phyloP scores from a whole-genome alignment of 257 asterid species.

The Plectranthus barbatus region DNA sequence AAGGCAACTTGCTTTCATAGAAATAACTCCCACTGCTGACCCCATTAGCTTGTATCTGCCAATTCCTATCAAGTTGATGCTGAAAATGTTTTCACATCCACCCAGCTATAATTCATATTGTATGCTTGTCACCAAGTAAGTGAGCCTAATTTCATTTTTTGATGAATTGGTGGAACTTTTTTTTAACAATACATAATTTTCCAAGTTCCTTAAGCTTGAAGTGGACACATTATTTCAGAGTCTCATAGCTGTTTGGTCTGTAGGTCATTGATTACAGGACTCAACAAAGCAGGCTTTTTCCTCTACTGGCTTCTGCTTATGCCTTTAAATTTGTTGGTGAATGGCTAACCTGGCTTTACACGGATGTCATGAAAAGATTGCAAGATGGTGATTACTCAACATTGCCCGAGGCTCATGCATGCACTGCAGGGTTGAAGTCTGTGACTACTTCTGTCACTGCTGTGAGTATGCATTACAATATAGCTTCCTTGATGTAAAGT shows the following conservation, averaged over 20 bases:
- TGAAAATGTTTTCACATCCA: neutral
- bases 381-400: conserved; percentile 83
- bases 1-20: neutral
- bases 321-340: conserved; percentile 96
- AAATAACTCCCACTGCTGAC: neutral
- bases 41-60: neutral
- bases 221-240: neutral
- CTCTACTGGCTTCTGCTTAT: conserved; percentile 93
- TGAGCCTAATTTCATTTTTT: neutral
- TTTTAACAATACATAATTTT: neutral
- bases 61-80: neutral
- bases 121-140: neutral
- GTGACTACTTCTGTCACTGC: conserved; percentile 89
- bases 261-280: conserved; percentile 96
- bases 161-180: neutral
- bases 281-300: conserved; percentile 91
- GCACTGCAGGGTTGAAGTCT: conserved; percentile 99
- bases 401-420: conserved; percentile 95
- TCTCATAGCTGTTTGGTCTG: conserved; percentile 5
- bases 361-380: conserved; percentile 75
- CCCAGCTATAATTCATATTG: neutral
- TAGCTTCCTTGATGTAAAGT: neutral
- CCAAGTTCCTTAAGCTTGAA: neutral
- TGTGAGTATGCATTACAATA: conserved; percentile 41
- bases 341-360: conserved; percentile 92